phyloP scores from a whole-genome alignment of 306 rosid species.

The Prinsepia uniflora region DNA sequence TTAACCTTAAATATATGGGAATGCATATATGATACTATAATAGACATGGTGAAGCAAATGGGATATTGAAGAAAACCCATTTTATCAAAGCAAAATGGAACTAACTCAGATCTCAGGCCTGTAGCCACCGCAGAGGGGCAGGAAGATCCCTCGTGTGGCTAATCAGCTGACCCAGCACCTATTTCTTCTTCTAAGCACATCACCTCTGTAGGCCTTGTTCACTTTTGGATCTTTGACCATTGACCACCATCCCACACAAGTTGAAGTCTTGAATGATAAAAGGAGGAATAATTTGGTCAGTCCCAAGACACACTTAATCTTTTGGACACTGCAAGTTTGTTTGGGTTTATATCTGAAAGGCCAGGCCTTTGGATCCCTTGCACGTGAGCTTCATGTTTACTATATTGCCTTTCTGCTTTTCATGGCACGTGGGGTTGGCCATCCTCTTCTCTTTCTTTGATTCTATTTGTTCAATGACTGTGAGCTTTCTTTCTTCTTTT shows the following conservation, averaged over 20 bases:
- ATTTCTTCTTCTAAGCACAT: constrained; percentile 45
- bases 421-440: constrained; percentile 56
- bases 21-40: not conserved
- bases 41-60: not conserved
- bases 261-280: constrained; percentile 8
- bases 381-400: constrained; percentile 63
- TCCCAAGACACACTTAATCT: constrained; percentile 21
- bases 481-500: constrained; percentile 11
- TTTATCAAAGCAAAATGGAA: constrained; percentile 36
- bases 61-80: constrained; percentile 8
- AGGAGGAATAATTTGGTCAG: constrained; percentile 31
- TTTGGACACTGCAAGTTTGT: constrained; percentile 9
- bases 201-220: constrained; percentile 13
- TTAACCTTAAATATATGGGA: constrained; percentile 31
- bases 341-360: constrained; percentile 13
- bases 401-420: constrained; percentile 53
- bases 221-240: constrained; percentile 60
- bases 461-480: constrained; percentile 1
- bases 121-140: constrained; percentile 19
- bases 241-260: constrained; percentile 39
- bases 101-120: constrained; percentile 26
- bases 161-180: constrained; percentile 61
- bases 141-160: constrained; percentile 81
- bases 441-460: constrained; percentile 19
- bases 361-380: constrained; percentile 55